Evolutionary conservation across 2,329 filamentous ascomycete genomes (phyloP), one percentile per base, ranked within the genome.

Genomic region (Talaromyces sp.): DNA sequence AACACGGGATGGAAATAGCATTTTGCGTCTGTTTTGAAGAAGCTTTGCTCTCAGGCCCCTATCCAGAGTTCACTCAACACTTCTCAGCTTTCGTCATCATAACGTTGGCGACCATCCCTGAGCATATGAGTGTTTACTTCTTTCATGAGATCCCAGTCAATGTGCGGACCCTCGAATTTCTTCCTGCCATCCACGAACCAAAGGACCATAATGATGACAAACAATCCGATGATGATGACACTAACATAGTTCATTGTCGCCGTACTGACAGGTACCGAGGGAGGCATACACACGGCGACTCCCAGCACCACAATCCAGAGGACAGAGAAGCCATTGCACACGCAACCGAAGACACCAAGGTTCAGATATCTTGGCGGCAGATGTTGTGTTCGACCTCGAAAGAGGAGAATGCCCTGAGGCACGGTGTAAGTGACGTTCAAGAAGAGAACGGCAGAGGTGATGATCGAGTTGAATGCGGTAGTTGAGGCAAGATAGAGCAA

Each of bases 401-500:
- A 63, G 28, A 80, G 71, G 37, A 80, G 72, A 60, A 75, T 79
- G 54, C 75, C 58, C 35, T 81, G 72, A 0, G 79, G 79, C 52
- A 78, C 73, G 1, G 76, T 63, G 63, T 81, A 80, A 3, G 75
- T 75, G 40, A 79, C 63, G 60, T 77, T 79, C 68, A 82, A 78
- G 17, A 79, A 63, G 0, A 71, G 72, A 55, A 80, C 79, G 40
- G 79, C 78, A 1, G 76, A 77, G 1, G 73, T 74, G 19, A 75
- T 71, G 64, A 78, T 75, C 35, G 73, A 75, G 64, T 73, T 74
- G 60, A 78, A 76, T 0, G 75, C 76, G 10, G 72, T 71, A 2
- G 70, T 69, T 13, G 72, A 75, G 35, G 73, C 76, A 40, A 79
- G 67, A 60, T 80, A 81, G 17, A 81, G 69, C 56, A 77, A 72